Evolutionary conservation across 176 grass and related monocot genomes (phyloP), one percentile per base, ranked within the genome.

Genomic region (Typha latifolia): DNA sequence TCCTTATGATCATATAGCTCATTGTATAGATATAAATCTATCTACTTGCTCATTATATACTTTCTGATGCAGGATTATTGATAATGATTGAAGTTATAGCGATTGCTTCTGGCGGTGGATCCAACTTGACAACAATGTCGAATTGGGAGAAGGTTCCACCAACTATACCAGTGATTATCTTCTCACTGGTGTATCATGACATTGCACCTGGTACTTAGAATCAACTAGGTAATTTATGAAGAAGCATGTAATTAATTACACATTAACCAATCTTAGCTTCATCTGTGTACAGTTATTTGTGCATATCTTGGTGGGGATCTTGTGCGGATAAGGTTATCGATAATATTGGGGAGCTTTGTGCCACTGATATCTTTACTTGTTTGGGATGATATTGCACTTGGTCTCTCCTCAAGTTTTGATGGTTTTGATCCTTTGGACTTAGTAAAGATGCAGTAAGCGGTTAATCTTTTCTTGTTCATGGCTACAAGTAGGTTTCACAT

Each of bases 101-200:
- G 7, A 72, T 87, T 37, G 81, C 84, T 72, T 20, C 70, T 18
- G 81, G 84, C 29, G 72, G 72, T 62, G 91, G 91, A 27, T 74
- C 83, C 69, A 87, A 65, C 11, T 34, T 72, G 68, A 78, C 86
- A 77, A 48, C 70, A 4, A 77, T 67, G 67, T 32, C 81, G 62
- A 86, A 87, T 78, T 90, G 91, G 91, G 84, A 87, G 61, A 88
- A 87, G 77, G 81, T 80, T 68, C 84, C 91, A 3, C 75, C 82
- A 24, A 63, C 84, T 32, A 66, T 96, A 10, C 91, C 84, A 0
- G 87, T 83, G 69, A 85, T 90, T 71, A 87, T 96, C 78, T 96
- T 96, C 84, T 84, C 87, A 48, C 79, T 90, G n/a, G 79, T 96
- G 61, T 96, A 79, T 80, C 86, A 90, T 72, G 91, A 96, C 53